Percentiles rank a stretch among this genome's conserved stretches.
These are phyloP conservation scores for Nakaseomyces sp. DNA, from an alignment of 1,139 yeast genomes.

Conservation along the genomic window DNA sequence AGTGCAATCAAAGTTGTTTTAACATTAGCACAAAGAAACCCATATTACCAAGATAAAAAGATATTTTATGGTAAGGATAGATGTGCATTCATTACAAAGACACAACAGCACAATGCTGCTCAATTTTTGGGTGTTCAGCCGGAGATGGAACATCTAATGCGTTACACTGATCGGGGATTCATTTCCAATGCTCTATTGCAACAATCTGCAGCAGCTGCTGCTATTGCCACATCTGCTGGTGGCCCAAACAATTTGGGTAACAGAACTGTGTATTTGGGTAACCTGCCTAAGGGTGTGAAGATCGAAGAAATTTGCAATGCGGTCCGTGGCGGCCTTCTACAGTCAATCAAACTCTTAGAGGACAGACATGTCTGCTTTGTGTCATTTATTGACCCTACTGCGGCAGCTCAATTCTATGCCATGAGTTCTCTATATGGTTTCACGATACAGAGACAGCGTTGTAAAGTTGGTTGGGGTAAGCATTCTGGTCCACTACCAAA, in stretches of 20 bases:
- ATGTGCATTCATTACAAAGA: constrained; percentile 74
- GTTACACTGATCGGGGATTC: constrained; percentile 54
- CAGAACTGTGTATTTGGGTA: constrained; percentile 85
- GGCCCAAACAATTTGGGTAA: constrained; percentile 80
- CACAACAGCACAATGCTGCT: constrained; percentile 96
- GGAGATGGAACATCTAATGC: constrained; percentile 65
- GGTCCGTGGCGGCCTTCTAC: constrained; percentile 86
- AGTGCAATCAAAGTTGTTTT: constrained; percentile 81
- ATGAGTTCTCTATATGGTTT: constrained; percentile 77
- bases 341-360: constrained; percentile 59
- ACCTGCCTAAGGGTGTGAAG: constrained; percentile 74
- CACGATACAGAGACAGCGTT: constrained; percentile 67
- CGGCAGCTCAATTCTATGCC: constrained; percentile 91
- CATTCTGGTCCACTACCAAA: constrained; percentile 87
- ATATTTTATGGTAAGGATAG: constrained; percentile 84
- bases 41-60: constrained; percentile 53
- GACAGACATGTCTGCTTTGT: constrained; percentile 91
- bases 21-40: constrained; percentile 47
- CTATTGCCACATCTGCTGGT: constrained; percentile 69
- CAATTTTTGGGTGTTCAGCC: constrained; percentile 88
- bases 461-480: constrained; percentile 94
- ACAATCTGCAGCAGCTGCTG: constrained; percentile 71
- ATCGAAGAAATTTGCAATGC: constrained; percentile 90
- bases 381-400: constrained; percentile 82
- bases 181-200: constrained; percentile 42